phyloP scores from a whole-genome alignment of 306 rosid species.

The Dryas drummondii region DNA sequence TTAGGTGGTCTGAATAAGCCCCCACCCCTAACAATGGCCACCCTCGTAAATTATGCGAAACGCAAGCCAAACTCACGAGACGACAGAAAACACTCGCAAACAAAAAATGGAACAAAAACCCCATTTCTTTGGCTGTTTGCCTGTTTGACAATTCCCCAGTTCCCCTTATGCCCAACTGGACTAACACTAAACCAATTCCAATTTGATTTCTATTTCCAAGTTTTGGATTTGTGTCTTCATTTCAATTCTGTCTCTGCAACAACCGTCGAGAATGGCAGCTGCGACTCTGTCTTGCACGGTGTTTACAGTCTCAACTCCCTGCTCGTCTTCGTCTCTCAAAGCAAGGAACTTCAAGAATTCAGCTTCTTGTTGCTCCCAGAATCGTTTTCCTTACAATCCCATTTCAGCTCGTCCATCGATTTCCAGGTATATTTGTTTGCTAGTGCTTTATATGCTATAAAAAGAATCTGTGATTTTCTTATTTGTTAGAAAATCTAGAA shows the following conservation, averaged over 20 bases:
- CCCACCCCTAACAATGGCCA: too few species aligned
- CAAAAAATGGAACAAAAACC: background rate
- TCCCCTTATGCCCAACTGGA: background rate
- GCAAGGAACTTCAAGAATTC: slow-evolving; percentile 8
- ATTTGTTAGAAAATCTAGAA: background rate
- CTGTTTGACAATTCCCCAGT: background rate
- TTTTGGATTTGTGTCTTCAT: background rate
- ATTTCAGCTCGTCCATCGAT: slow-evolving; percentile 28
- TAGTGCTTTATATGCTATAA: background rate
- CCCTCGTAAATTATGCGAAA: background rate
- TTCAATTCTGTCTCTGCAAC: background rate
- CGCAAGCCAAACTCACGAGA: background rate
- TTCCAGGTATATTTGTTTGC: slow-evolving; percentile 40
- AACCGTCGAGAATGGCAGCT: slow-evolving; percentile 33
- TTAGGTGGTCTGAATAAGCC: too few species aligned
- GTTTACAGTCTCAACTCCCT: slow-evolving; percentile 32
- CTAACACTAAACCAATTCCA: background rate
- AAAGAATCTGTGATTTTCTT: background rate
- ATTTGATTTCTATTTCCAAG: background rate
- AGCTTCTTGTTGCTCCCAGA: slow-evolving; percentile 16
- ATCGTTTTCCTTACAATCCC: slow-evolving; percentile 20
- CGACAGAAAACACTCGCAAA: background rate
- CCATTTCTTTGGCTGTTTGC: background rate
- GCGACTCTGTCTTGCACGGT: slow-evolving; percentile 30
- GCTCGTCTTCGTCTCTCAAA: slow-evolving; percentile 31